Percentiles rank a stretch among this genome's conserved stretches.
These are phyloP conservation scores for Chytriomyces confervae DNA, from an alignment of 192 early-diverging fungal genomes.

Conservation along the genomic window DNA sequence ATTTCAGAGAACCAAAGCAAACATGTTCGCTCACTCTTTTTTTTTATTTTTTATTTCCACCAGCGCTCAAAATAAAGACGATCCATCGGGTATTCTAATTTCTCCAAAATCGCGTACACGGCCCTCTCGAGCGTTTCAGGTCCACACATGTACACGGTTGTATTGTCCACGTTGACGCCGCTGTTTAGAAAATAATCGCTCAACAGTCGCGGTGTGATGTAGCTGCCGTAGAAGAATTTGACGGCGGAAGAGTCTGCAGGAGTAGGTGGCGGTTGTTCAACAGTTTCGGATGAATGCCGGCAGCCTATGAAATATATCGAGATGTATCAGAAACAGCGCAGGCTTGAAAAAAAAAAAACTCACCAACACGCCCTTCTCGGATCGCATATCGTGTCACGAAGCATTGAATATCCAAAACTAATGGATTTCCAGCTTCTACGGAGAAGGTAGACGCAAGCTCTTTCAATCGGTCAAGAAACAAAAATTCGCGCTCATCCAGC, in stretches of 20 bases:
- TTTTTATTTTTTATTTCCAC: conserved; percentile 13
- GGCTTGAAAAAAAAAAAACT: too few species aligned
- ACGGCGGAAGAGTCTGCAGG: neutral
- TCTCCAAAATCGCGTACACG: conserved; percentile 9
- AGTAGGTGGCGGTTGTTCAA: neutral
- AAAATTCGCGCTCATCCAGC: conserved; percentile 20
- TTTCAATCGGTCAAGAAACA: conserved; percentile 19
- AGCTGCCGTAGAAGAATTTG: conserved; percentile 22
- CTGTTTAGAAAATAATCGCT: conserved; percentile 15
- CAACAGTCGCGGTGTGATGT: conserved; percentile 20
- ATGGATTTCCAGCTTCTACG: neutral
- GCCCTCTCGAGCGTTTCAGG: conserved; percentile 19
- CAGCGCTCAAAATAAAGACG: conserved; percentile 27
- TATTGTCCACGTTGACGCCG: conserved; percentile 2
- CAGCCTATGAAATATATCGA: too few species aligned
- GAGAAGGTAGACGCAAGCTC: conserved; percentile 1
- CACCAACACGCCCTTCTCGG: neutral
- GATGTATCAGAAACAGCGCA: too few species aligned
- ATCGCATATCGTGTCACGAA: conserved; percentile 26
- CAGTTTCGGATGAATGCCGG: neutral
- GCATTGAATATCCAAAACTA: conserved; percentile 23
- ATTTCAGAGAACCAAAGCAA: too few species aligned
- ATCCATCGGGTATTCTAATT: conserved; percentile 24
- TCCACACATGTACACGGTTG: conserved; percentile 30
- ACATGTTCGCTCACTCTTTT: too few species aligned